Conservation (phyloP, 2,329 filamentous ascomycete genomes). For the Penicillium fuscoglaucum region DNA sequence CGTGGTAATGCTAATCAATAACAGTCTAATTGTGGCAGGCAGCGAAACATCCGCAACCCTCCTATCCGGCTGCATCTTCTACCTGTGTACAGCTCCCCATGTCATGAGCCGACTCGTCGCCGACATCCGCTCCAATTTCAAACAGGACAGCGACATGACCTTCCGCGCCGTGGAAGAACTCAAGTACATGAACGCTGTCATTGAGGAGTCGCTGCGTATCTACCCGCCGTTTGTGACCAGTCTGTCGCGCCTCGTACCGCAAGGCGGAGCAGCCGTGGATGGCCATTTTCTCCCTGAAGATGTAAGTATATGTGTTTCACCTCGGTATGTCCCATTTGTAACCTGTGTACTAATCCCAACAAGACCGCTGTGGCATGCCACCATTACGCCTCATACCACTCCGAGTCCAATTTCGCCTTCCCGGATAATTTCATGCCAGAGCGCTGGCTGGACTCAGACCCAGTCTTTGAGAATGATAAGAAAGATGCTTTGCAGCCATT, state of each 20-base stretch:
- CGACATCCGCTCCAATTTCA: slow-evolving; percentile 30
- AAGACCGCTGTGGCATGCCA: slow-evolving; percentile 23
- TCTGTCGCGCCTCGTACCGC: slow-evolving; percentile 30
- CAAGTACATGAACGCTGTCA: slow-evolving; percentile 48
- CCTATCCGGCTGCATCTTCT: slow-evolving; percentile 39
- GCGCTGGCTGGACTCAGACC: slow-evolving; percentile 32
- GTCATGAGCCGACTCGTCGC: slow-evolving; percentile 20
- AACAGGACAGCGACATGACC: slow-evolving; percentile 32
- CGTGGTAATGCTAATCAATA: background rate
- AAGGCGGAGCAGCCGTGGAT: slow-evolving; percentile 34
- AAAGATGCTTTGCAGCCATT: slow-evolving; percentile 36
- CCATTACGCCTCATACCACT: slow-evolving; percentile 29
- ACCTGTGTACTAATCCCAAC: background rate
- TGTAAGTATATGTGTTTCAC: slow-evolving; percentile 10
- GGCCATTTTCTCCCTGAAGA: slow-evolving; percentile 35
- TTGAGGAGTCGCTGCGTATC: slow-evolving; percentile 51
- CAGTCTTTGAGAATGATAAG: slow-evolving; percentile 22
- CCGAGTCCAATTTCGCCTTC: slow-evolving; percentile 26
- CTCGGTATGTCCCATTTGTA: rapidly evolving
- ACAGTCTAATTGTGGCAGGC: slow-evolving; percentile 37
- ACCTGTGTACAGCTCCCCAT: slow-evolving; percentile 26
- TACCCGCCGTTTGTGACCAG: slow-evolving; percentile 44
- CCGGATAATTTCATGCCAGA: slow-evolving; percentile 34
- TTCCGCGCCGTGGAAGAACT: slow-evolving; percentile 30
- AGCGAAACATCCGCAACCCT: slow-evolving; percentile 45